These are phyloP conservation scores for Candida insectalens DNA, from an alignment of 805 yeast genomes.

Conservation along the genomic window DNA sequence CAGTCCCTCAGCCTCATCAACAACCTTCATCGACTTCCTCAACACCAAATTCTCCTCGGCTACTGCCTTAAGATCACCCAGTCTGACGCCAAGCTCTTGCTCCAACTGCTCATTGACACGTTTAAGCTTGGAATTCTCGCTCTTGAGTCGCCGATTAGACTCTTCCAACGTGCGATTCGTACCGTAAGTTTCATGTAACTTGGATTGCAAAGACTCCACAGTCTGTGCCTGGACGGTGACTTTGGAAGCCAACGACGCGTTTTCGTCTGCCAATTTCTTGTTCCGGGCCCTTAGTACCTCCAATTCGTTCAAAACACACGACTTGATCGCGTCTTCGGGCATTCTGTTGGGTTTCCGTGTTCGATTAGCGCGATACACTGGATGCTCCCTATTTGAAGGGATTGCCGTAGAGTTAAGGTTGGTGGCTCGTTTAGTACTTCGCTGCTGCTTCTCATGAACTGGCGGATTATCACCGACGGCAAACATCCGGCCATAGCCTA, in stretches of 20 bases:
- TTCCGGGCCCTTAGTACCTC: conserved; percentile 1
- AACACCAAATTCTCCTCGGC: not conserved
- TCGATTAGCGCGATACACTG: too few relatives aligned
- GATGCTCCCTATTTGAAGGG: too few relatives aligned
- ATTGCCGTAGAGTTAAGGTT: too few relatives aligned
- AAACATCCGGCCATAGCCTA: conserved; percentile 1
- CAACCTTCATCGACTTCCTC: not conserved
- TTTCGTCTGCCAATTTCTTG: not conserved
- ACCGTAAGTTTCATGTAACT: not conserved
- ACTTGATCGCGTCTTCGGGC: too few relatives aligned
- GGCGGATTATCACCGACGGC: too few relatives aligned
- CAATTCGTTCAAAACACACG: conserved; percentile 1
- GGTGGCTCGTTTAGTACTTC: too few relatives aligned
- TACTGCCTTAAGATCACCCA: not conserved
- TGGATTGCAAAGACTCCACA: not conserved
- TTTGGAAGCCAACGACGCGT: not conserved
- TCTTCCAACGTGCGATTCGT: not conserved
- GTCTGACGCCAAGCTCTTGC: not conserved
- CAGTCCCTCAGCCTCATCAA: not conserved
- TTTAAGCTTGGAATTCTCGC: not conserved
- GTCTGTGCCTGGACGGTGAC: not conserved
- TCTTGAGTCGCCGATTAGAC: not conserved
- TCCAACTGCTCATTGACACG: not conserved
- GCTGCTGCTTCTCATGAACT: too few relatives aligned
- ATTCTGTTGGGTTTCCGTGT: too few relatives aligned